Evolutionary conservation across 805 yeast species (phyloP).

Genomic region (Saturnispora bothae): DNA sequence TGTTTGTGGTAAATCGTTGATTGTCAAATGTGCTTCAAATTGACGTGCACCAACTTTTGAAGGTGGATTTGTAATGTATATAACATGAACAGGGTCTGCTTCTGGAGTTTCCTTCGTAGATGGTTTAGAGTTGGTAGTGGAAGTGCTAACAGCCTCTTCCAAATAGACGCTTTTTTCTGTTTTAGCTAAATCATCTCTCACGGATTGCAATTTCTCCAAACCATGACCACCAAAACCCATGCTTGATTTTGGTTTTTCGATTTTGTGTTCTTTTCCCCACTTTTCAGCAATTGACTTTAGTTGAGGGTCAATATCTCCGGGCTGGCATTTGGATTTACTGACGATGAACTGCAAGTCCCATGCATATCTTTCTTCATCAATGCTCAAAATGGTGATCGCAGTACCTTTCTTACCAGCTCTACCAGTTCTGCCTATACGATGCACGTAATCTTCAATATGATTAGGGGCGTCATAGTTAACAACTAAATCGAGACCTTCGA

Average conservation of each 20-base stretch:
- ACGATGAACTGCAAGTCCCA: conserved; percentile 62
- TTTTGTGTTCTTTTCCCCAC: conserved; percentile 51
- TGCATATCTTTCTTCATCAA: conserved; percentile 52
- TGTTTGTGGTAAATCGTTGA: conserved; percentile 77
- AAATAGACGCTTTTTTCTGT: conserved; percentile 37
- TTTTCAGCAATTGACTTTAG: conserved; percentile 39
- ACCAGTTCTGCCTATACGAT: conserved; percentile 93
- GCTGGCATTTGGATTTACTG: conserved; percentile 40
- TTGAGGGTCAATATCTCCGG: conserved; percentile 34
- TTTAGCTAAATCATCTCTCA: conserved; percentile 40
- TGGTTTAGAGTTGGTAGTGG: conserved; percentile 10
- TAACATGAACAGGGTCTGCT: conserved; percentile 6
- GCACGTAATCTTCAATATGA: conserved; percentile 92
- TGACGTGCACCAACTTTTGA: conserved; percentile 7
- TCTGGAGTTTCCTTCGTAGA: conserved; percentile 12
- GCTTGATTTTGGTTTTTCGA: conserved; percentile 51
- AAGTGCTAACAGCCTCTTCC: conserved; percentile 29
- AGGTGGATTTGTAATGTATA: conserved; percentile 4
- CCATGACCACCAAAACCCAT: conserved; percentile 95
- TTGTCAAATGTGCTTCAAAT: conserved; percentile 32
- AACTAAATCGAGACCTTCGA: conserved; percentile 73
- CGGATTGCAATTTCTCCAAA: conserved; percentile 60
- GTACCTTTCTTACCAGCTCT: conserved; percentile 75
- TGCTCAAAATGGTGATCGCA: conserved; percentile 59
- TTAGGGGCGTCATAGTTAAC: conserved; percentile 74